These are phyloP conservation scores for Parietaria judaica DNA, from an alignment of 306 rosid species.

Conservation along the genomic window DNA sequence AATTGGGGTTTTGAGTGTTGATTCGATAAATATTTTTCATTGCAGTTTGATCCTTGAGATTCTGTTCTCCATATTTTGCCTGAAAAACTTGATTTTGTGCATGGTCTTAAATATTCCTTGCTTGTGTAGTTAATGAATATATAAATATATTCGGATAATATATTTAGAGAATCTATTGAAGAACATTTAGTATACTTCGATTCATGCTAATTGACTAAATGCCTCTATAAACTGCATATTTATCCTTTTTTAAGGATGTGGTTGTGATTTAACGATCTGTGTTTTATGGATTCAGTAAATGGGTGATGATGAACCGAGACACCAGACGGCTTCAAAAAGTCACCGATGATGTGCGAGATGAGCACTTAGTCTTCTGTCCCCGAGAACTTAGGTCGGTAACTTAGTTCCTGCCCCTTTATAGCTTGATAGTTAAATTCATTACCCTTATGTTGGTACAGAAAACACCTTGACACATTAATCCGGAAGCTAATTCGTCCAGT, in stretches of 20 bases:
- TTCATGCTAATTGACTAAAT: not conserved
- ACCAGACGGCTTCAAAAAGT: slow-evolving; percentile 86
- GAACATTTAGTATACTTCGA: too few species aligned
- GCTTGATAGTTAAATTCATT: not conserved
- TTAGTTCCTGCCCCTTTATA: slow-evolving; percentile 7
- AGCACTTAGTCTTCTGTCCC: slow-evolving; percentile 61
- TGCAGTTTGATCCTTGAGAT: too few species aligned
- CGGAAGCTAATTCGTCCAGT: not conserved
- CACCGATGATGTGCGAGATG: slow-evolving; percentile 72
- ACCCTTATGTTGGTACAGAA: not conserved
- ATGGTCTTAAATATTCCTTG: too few species aligned
- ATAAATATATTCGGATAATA: too few species aligned
- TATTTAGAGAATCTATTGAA: too few species aligned
- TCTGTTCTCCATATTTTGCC: too few species aligned
- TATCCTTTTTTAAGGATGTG: slow-evolving; percentile 2
- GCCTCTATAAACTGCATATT: not conserved
- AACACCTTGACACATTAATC: not conserved
- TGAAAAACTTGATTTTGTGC: too few species aligned
- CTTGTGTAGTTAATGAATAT: too few species aligned
- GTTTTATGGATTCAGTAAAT: slow-evolving; percentile 58
- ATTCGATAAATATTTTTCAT: too few species aligned
- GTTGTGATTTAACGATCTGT: slow-evolving; percentile 19
- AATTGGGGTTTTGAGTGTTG: not conserved
- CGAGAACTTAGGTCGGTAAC: slow-evolving; percentile 54
- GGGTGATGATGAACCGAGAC: slow-evolving; percentile 95